Percentiles rank a stretch among this genome's conserved stretches.
These are phyloP conservation scores for Neofusicoccum kwambonambiense DNA, from an alignment of 2,329 filamentous ascomycete species.

Conservation along the genomic window DNA sequence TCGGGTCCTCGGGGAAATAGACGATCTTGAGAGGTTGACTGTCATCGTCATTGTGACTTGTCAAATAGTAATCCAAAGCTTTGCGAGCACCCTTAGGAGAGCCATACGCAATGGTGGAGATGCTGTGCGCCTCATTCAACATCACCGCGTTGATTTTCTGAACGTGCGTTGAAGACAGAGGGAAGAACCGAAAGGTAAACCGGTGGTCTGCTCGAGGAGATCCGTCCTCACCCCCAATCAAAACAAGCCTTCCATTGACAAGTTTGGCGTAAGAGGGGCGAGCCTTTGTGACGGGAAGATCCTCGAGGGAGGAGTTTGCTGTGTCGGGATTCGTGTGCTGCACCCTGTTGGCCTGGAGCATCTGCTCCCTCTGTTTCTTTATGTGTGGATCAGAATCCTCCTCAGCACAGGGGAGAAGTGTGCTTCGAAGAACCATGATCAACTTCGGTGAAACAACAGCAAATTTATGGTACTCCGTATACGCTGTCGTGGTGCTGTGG, in stretches of 20 bases:
- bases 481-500: constrained; percentile 6
- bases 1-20: not conserved
- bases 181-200: constrained; percentile 15
- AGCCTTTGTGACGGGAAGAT: constrained; percentile 20
- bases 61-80: not conserved
- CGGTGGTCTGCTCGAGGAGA: not conserved
- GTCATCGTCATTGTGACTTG: not conserved
- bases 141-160: constrained; percentile 18
- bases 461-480: constrained; percentile 23
- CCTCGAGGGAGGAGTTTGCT: constrained; percentile 19
- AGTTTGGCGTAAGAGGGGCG: constrained; percentile 17
- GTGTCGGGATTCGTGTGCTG: not conserved
- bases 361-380: not conserved
- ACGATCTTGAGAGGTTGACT: not conserved
- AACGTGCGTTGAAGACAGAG: constrained; percentile 4
- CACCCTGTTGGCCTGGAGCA: not conserved
- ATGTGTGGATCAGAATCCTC: constrained; percentile 20
- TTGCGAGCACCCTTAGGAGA: not conserved
- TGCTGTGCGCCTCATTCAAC: constrained; percentile 1
- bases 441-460: constrained; percentile 25
- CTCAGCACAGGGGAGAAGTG: constrained; percentile 22
- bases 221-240: not conserved
- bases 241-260: not conserved
- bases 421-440: constrained; percentile 25
- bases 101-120: not conserved